Evolutionary conservation across 495 filamentous ascomycete genomes (phyloP).

Genomic region (Thozetella sp.): DNA sequence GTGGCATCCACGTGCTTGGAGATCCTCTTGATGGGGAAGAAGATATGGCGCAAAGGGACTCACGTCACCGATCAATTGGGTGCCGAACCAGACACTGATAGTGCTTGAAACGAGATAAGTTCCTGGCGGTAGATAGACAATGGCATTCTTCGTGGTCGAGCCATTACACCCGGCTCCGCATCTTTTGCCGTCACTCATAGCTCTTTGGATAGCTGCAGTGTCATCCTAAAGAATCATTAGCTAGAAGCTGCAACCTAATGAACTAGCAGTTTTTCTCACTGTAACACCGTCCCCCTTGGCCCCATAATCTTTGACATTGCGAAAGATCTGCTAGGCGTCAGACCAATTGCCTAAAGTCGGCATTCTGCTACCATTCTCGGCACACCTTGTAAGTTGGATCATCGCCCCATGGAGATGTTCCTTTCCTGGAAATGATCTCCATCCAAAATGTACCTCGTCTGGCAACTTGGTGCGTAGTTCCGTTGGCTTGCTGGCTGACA

Average conservation of each 20-base stretch:
- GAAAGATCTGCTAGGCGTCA: neutral
- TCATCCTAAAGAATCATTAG: slow-evolving; percentile 40
- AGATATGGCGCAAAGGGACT: no score
- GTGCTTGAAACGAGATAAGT: slow-evolving; percentile 56
- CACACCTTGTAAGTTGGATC: neutral
- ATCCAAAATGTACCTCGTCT: neutral
- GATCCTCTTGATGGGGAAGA: no score
- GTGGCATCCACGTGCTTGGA: neutral
- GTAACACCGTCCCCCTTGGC: neutral
- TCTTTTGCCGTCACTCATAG: slow-evolving; percentile 61
- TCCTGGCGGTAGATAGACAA: slow-evolving; percentile 60
- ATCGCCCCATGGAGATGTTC: neutral
- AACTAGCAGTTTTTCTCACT: neutral
- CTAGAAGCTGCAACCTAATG: neutral
- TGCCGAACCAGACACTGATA: neutral
- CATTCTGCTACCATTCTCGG: neutral
- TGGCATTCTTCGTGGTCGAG: slow-evolving; percentile 56
- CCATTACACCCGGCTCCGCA: slow-evolving; percentile 60
- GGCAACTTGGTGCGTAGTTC: neutral
- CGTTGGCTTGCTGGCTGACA: neutral
- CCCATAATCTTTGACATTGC: neutral
- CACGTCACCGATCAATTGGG: neutral
- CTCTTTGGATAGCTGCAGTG: slow-evolving; percentile 63
- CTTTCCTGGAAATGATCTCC: neutral
- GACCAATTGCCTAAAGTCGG: neutral